phyloP scores from a whole-genome alignment of 768 basidiomycete genomes.

The Kwoniella botswanensis region DNA sequence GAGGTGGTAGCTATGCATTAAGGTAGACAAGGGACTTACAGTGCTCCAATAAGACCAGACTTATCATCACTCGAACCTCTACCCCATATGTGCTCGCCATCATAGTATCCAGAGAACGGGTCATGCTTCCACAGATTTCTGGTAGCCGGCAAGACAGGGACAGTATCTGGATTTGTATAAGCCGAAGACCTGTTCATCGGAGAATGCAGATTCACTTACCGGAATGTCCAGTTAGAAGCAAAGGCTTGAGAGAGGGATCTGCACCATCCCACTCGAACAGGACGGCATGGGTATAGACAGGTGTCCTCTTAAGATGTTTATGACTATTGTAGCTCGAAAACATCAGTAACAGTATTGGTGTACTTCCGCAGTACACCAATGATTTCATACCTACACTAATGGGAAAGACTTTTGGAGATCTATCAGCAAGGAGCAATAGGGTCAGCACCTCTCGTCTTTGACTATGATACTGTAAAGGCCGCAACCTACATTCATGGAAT shows the following conservation, averaged over 20 bases:
- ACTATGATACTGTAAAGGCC: neutral
- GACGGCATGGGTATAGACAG: constrained; percentile 76
- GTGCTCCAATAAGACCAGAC: constrained; percentile 60
- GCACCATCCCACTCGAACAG: constrained; percentile 74
- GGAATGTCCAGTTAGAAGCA: constrained; percentile 61
- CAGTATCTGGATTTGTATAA: constrained; percentile 61
- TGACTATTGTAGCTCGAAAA: constrained; percentile 60
- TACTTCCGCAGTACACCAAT: neutral
- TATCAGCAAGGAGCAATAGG: constrained; percentile 1
- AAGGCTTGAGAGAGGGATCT: constrained; percentile 67
- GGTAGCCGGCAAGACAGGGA: constrained; percentile 68
- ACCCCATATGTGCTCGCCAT: constrained; percentile 72
- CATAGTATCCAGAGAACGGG: constrained; percentile 65
- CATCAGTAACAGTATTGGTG: neutral
- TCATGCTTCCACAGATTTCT: constrained; percentile 66
- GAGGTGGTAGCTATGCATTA: neutral
- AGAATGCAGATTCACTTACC: constrained; percentile 19
- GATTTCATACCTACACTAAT: constrained; percentile 62
- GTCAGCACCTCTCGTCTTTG: neutral
- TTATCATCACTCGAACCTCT: constrained; percentile 77
- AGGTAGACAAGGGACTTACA: constrained; percentile 57
- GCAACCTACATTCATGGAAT: neutral
- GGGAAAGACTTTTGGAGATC: constrained; percentile 67
- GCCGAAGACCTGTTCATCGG: too few relatives aligned
- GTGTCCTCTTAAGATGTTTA: constrained; percentile 65